These are phyloP conservation scores for Colletotrichum sp. DNA, from an alignment of 2,329 filamentous ascomycete genomes.

Conservation along the genomic window DNA sequence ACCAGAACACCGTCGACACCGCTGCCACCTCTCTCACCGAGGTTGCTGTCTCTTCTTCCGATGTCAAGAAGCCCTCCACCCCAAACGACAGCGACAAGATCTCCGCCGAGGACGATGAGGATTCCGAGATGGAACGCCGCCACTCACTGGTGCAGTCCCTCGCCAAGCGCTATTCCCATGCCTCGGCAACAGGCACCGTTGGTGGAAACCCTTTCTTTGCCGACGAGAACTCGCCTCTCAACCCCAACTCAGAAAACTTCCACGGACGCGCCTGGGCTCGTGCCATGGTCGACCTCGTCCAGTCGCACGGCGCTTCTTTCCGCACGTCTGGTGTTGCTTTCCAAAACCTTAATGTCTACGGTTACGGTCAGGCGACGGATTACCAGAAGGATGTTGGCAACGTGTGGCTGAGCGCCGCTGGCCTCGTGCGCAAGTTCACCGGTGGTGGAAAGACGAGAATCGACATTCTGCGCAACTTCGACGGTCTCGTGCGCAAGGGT, in stretches of 20 bases:
- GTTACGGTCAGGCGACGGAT: slow-evolving; percentile 70
- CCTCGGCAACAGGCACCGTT: slow-evolving; percentile 39
- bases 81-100: slow-evolving; percentile 25
- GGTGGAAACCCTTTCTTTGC: slow-evolving; percentile 56
- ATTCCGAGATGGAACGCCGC: slow-evolving; percentile 54
- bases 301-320: slow-evolving; percentile 57
- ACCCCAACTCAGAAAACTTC: slow-evolving; percentile 59
- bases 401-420: slow-evolving; percentile 57
- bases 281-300: slow-evolving; percentile 58
- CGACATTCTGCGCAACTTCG: slow-evolving; percentile 71
- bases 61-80: slow-evolving; percentile 15
- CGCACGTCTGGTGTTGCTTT: slow-evolving; percentile 70
- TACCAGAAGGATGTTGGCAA: slow-evolving; percentile 73
- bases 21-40: slow-evolving; percentile 42
- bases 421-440: slow-evolving; percentile 52
- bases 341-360: slow-evolving; percentile 71
- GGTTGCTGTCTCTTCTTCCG: slow-evolving; percentile 30
- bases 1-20: slow-evolving; percentile 34
- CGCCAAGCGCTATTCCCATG: slow-evolving; percentile 55
- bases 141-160: slow-evolving; percentile 59
- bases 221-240: slow-evolving; percentile 56
- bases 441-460: slow-evolving; percentile 62
- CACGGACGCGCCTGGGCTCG: slow-evolving; percentile 64
- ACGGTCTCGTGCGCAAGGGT: slow-evolving; percentile 71
- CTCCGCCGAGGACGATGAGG: slow-evolving; percentile 41